These are phyloP conservation scores for Onygena corvina DNA, from an alignment of 2,329 filamentous ascomycete genomes.

Conservation along the genomic window DNA sequence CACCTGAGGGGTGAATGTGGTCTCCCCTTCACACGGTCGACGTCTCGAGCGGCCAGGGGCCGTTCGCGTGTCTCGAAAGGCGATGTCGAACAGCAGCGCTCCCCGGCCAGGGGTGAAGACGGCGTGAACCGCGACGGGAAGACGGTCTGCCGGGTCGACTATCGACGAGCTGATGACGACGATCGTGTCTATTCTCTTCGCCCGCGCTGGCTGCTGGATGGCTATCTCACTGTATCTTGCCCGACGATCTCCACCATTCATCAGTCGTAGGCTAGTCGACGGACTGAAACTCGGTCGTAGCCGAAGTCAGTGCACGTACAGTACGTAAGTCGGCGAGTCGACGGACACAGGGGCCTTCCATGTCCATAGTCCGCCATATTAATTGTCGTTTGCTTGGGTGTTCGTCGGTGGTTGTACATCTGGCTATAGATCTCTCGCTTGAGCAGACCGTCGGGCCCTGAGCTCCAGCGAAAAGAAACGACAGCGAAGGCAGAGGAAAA, in stretches of 20 bases:
- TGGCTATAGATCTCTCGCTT: neutral
- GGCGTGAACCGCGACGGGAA: too few species aligned
- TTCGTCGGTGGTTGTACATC: neutral
- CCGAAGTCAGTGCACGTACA: neutral
- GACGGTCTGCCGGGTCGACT: too few species aligned
- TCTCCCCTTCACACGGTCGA: neutral
- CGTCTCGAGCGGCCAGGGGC: neutral
- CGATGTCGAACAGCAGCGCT: neutral
- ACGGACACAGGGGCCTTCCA: neutral
- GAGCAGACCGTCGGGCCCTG: neutral
- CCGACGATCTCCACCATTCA: too few species aligned
- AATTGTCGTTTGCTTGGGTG: neutral
- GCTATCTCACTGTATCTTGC: too few species aligned
- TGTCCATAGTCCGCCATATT: conserved; percentile 1
- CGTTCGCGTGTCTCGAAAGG: neutral
- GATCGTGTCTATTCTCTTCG: too few species aligned
- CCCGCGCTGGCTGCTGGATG: too few species aligned
- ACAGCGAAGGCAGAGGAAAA: too few species aligned
- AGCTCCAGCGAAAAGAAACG: too few species aligned
- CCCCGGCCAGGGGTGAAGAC: neutral
- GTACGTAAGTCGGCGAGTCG: too few species aligned
- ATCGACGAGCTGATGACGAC: too few species aligned
- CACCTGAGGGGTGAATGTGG: neutral
- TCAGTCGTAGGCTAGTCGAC: too few species aligned
- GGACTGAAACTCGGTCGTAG: too few species aligned